Base-by-base conservation (phyloP, 2,329 filamentous ascomycete genomes). In the Blumeria hordei region DNA sequence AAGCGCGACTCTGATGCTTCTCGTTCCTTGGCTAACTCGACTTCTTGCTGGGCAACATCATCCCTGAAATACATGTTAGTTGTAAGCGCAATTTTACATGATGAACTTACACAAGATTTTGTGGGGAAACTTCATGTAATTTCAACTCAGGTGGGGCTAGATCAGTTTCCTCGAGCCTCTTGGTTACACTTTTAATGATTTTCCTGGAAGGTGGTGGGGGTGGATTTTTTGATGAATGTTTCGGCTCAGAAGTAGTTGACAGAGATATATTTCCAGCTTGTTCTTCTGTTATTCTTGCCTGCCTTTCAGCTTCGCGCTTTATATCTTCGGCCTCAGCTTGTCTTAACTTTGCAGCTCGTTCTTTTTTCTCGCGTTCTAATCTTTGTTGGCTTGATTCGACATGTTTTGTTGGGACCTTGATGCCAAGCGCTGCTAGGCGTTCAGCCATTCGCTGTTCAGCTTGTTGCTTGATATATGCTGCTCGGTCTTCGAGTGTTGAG, bases 401-500 rank as follows among this genome's bases (percentile, higher is more conserved):
- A 41, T 81, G 70, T 65, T 93, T 93, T 16, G 74, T 73, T 6
- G 85, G 83, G 34, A 87, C 80, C 67, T 87, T 94, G 65, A 98
- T 83, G 37, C 92, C 92, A 58, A 96, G 77, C 50, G 90, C 90
- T 57, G 92, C 92, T 63, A 98, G 77, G 57, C 92, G 82, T 68
- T 96, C 92, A 37, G 92, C 90, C 83, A 98, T 96, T 57, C 90
- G 85, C 65, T 90, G 86, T 67, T 96, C 88, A 8, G 92, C 93
- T 67, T 95, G 90, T 67, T 95, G 88, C 67, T 93, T 94, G 65
- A 96, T 95, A 64, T 93, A 94, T 5, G 90, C 88, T 37, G 93
- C 88, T 55, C 92, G 80, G 64, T 98, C 90, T 67, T 96, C 88
- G 0, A 88, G 83, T 0, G 88, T 94, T 68, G 85, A 86, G 4